Evolutionary conservation across 1,284 basidiomycete genomes (phyloP), one percentile per base, ranked within the genome.

Genomic region (Coniophora puteana): DNA sequence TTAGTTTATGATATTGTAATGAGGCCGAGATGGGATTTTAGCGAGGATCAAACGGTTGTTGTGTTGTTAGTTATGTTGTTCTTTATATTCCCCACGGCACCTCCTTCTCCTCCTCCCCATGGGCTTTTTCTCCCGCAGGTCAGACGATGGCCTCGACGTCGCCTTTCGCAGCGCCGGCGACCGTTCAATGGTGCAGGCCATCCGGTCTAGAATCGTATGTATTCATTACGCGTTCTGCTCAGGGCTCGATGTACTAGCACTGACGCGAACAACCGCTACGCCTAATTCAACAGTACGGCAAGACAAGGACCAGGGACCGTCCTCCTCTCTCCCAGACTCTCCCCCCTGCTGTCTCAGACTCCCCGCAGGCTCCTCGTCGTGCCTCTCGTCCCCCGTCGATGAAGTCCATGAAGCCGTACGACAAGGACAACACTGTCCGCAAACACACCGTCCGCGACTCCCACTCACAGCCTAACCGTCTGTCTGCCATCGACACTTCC

Each of bases 181-280:
- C 52, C 67, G 61, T 55, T 69, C 76, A 31, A 74, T 80, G 51
- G 74, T 80, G 38, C 69, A 75, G 47, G 76, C 80, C 55, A 78
- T 87, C 48, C 82, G 84, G 53, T 83, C 84, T 50, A 72, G 82
- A 65, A 83, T 87, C 54, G 84, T 87, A 58, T 57, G 82, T 76
- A 21, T 49, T 44, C 44, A 41, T 47, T 47, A n/a, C n/a, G n/a
- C 38, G 44, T 47, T 46, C 46, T 32, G 36, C 37, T 13, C 42
- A 47, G 48, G 14, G 44, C 21, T 24, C 31, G n/a, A n/a, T n/a
- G 12, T 25, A 22, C 22, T 17, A 23, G 23, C 38, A 39, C 45
- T 50, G 25, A 50, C 38, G 20, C 4, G 29, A 12, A 24, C 36
- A 26, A 23, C 38, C 23, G 24, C 43, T 41, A 36, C 34, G 27